A percentile compares a stretch with the other conserved stretches of the same genome.
Conservation (phyloP, 2,329 filamentous ascomycete species). For the Trichoderma endophyticum region DNA sequence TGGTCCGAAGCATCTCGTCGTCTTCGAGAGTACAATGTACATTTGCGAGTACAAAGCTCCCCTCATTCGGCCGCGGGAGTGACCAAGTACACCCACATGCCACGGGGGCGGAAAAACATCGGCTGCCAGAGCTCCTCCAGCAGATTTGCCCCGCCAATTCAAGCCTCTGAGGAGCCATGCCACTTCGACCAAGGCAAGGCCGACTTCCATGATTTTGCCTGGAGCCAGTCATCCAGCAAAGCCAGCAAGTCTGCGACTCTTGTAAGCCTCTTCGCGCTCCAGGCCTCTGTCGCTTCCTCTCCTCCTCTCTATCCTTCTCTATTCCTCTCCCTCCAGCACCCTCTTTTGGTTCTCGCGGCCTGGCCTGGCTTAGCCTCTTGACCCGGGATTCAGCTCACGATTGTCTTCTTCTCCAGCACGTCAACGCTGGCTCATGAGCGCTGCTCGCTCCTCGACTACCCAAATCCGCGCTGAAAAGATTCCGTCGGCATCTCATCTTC, state of each 20-base stretch:
- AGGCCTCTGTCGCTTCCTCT: not conserved
- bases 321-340: not conserved
- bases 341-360: not conserved
- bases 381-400: not conserved
- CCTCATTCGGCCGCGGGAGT: not conserved
- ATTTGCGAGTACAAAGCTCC: not conserved
- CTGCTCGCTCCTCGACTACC: conserved; percentile 21
- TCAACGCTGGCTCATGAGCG: conserved; percentile 26
- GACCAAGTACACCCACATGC: not conserved
- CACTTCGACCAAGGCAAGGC: conserved; percentile 18
- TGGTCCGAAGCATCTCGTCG: not conserved
- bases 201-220: conserved; percentile 18
- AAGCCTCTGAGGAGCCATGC: conserved; percentile 12
- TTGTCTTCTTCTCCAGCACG: not conserved
- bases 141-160: conserved; percentile 20
- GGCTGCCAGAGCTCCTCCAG: not conserved
- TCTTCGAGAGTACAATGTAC: not conserved
- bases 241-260: not conserved
- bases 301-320: not conserved
- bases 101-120: conserved; percentile 33
- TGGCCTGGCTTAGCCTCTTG: not conserved
- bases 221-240: conserved; percentile 17
- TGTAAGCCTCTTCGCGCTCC: not conserved
- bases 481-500: conserved; percentile 12
- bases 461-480: conserved; percentile 22